A percentile compares a stretch with the other conserved stretches of the same genome.
Evolutionary conservation across 1,284 basidiomycete genomes (phyloP).

Genomic region (Tilletia indica): DNA sequence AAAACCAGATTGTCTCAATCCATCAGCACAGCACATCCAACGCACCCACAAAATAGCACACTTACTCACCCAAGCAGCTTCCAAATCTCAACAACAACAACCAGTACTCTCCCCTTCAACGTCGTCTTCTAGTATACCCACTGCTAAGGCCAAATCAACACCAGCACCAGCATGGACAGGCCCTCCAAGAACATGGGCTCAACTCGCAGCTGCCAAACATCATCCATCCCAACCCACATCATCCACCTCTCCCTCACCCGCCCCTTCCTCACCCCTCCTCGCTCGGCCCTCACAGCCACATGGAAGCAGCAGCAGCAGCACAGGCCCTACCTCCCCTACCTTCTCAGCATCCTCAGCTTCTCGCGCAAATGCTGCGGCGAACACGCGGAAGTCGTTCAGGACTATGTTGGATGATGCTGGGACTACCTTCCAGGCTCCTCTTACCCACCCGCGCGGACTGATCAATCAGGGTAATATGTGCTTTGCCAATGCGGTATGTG

Average conservation of each 20-base stretch:
- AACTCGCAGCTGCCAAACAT: neutral
- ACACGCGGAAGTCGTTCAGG: constrained; percentile 20
- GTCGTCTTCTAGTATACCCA: neutral
- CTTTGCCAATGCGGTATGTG: constrained; percentile 80
- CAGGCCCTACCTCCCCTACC: neutral
- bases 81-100: neutral
- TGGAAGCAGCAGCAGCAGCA: too few species aligned
- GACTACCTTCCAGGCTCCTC: constrained; percentile 51
- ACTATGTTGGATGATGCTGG: constrained; percentile 35
- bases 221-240: neutral
- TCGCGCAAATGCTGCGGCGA: neutral
- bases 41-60: neutral
- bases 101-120: neutral
- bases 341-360: neutral
- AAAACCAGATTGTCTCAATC: neutral
- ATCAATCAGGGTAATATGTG: constrained; percentile 97
- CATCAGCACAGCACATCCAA: neutral
- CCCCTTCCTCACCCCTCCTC: neutral
- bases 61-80: neutral
- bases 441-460: constrained; percentile 73
- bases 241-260: neutral
- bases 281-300: too few species aligned
- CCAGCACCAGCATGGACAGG: constrained; percentile 6
- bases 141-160: neutral
- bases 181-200: neutral